These are phyloP conservation scores for Coelastrella sp. DNA, from an alignment of 139 green algal genomes.

Conservation along the genomic window DNA sequence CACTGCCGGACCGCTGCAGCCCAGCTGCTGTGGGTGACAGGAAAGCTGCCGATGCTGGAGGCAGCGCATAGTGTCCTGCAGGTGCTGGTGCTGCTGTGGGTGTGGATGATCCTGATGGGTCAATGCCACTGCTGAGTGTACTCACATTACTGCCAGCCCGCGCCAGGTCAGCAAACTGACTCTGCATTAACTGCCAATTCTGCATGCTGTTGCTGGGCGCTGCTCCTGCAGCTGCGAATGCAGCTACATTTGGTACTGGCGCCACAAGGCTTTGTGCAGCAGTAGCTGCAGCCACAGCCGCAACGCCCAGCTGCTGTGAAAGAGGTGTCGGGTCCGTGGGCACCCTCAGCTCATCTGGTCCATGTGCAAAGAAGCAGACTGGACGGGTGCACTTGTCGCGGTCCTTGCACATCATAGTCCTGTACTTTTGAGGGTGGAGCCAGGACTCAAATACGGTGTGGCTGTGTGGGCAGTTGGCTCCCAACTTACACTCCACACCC, in stretches of 20 bases:
- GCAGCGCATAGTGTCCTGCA: not conserved
- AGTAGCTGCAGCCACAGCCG: not conserved
- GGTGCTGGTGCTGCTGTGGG: not conserved
- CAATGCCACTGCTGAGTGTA: not conserved
- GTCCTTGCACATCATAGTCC: conserved; percentile 44
- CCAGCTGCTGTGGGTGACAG: not conserved
- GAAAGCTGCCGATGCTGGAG: not conserved
- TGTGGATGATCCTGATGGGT: not conserved
- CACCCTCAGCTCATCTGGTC: conserved; percentile 22
- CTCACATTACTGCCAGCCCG: not conserved
- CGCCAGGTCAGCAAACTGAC: not conserved
- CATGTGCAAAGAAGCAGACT: conserved; percentile 47
- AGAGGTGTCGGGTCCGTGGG: conserved; percentile 18
- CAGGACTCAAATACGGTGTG: conserved; percentile 44
- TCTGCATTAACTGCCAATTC: not conserved
- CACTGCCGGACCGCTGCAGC: not conserved
- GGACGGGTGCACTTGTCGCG: conserved; percentile 2
- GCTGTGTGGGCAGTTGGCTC: conserved; percentile 30
- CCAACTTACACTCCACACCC: conserved; percentile 28
- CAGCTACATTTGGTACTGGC: not conserved
- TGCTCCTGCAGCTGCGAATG: not conserved
- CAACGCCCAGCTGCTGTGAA: not conserved
- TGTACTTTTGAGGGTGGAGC: conserved; percentile 31
- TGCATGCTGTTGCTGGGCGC: not conserved
- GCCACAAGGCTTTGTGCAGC: not conserved